These are phyloP conservation scores for Phytopythium vexans DNA, from an alignment of 352 stramenopile species.

Conservation along the genomic window DNA sequence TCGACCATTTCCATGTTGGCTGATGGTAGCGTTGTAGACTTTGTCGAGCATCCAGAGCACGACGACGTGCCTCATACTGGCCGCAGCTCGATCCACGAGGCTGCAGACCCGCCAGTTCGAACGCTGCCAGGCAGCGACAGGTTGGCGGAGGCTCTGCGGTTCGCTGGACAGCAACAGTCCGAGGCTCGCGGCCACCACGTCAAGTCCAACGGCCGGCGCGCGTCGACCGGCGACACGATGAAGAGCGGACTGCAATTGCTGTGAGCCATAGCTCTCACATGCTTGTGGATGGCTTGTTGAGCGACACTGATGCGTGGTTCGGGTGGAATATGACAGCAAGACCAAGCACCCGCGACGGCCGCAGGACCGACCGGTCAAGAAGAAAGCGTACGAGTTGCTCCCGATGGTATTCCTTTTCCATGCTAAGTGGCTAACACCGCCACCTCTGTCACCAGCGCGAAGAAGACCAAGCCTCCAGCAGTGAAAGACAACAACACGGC, in stretches of 20 bases:
- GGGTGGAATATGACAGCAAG: not conserved
- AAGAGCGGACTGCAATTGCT: too few relatives aligned
- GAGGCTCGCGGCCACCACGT: too few relatives aligned
- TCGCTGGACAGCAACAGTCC: too few relatives aligned
- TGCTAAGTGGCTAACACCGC: not conserved
- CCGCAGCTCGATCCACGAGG: not conserved
- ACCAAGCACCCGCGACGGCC: conserved; percentile 5
- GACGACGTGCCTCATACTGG: not conserved
- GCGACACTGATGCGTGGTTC: too few relatives aligned
- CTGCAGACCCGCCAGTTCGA: too few relatives aligned
- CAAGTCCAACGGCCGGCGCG: too few relatives aligned
- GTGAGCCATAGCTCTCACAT: too few relatives aligned
- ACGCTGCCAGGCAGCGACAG: not conserved
- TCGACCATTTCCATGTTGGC: not conserved
- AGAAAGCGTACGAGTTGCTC: not conserved
- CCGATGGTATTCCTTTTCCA: not conserved
- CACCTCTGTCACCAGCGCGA: too few relatives aligned
- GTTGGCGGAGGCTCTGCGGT: not conserved
- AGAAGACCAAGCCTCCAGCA: too few relatives aligned
- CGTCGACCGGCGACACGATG: too few relatives aligned
- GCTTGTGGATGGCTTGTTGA: too few relatives aligned
- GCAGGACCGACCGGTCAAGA: not conserved
- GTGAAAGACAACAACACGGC: too few relatives aligned
- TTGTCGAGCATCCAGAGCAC: conserved; percentile 33
- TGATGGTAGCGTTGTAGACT: conserved; percentile 25